Evolutionary conservation across 202 grass and related monocot genomes (phyloP).

Genomic region (Carex sylvatica): DNA sequence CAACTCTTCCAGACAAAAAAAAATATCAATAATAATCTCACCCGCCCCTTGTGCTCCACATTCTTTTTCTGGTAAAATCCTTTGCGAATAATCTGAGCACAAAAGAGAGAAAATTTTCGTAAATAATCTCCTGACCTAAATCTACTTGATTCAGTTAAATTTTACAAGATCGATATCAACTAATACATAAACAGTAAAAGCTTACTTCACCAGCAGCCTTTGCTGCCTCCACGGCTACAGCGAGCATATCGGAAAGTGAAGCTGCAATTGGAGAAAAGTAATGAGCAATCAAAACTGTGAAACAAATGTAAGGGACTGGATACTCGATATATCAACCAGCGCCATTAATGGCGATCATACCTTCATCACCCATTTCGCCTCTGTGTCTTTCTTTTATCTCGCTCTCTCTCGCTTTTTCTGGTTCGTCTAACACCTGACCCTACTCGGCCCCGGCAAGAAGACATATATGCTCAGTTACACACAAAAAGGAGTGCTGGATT

Average conservation of each 20-base stretch:
- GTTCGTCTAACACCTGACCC: neutral
- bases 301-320: neutral
- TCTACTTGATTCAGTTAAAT: neutral
- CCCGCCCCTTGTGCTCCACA: slow-evolving; percentile 98
- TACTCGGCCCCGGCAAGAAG: neutral
- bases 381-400: neutral
- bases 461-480: neutral
- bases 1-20: neutral
- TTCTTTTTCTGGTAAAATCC: slow-evolving; percentile 86
- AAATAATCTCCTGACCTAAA: slow-evolving; percentile 4
- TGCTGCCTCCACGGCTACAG: slow-evolving; percentile 62
- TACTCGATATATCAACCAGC: neutral
- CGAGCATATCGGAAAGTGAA: slow-evolving; percentile 47
- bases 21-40: slow-evolving; percentile 24
- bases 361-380: neutral
- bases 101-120: neutral
- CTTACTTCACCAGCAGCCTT: slow-evolving; percentile 73
- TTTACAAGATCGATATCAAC: neutral
- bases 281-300: neutral
- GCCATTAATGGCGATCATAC: slow-evolving; percentile 8
- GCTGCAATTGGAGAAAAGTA: slow-evolving; percentile 7
- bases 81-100: slow-evolving; percentile 60
- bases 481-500: no score
- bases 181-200: neutral
- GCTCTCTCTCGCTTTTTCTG: neutral